phyloP scores from a whole-genome alignment of 305 asterid genomes.

The Plantago coronopus region DNA sequence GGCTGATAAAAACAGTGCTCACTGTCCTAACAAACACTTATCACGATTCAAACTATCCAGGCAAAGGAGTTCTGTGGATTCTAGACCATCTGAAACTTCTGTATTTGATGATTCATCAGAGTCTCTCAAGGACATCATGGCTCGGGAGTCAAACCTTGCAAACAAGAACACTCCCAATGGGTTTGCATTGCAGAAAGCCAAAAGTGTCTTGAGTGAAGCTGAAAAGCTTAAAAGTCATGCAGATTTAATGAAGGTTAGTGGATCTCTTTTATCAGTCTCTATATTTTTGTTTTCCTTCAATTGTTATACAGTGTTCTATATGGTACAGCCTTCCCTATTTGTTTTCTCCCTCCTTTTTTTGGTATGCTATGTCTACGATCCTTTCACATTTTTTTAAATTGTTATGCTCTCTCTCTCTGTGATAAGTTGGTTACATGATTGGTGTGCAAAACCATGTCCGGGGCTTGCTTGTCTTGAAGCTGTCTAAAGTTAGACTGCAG shows the following conservation, averaged over 20 bases:
- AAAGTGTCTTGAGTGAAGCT: conserved; percentile 65
- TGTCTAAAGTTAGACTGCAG: conserved; percentile 1
- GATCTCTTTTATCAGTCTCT: conserved; percentile 18
- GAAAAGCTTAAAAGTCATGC: conserved; percentile 66
- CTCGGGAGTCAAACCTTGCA: conserved; percentile 32
- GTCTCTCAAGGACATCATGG: conserved; percentile 37
- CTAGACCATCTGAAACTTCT: conserved; percentile 39
- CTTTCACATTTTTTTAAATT: background rate
- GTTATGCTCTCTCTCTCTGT: no score
- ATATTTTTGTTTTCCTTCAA: conserved; percentile 3
- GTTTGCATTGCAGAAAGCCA: conserved; percentile 61
- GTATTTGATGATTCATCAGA: conserved; percentile 35
- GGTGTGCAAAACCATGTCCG: background rate
- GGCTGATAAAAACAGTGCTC: conserved; percentile 40
- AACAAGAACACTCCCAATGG: conserved; percentile 38
- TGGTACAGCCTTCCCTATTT: no score
- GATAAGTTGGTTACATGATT: background rate
- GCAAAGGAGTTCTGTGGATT: conserved; percentile 37
- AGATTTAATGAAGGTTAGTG: conserved; percentile 68
- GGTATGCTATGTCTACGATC: background rate
- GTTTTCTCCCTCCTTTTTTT: background rate
- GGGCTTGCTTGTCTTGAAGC: conserved; percentile 12
- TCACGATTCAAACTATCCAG: conserved; percentile 30
- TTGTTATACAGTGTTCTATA: no score
- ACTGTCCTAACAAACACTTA: conserved; percentile 33